Conservation (phyloP, 2,329 filamentous ascomycete species). For the Fusarium nodosum region DNA sequence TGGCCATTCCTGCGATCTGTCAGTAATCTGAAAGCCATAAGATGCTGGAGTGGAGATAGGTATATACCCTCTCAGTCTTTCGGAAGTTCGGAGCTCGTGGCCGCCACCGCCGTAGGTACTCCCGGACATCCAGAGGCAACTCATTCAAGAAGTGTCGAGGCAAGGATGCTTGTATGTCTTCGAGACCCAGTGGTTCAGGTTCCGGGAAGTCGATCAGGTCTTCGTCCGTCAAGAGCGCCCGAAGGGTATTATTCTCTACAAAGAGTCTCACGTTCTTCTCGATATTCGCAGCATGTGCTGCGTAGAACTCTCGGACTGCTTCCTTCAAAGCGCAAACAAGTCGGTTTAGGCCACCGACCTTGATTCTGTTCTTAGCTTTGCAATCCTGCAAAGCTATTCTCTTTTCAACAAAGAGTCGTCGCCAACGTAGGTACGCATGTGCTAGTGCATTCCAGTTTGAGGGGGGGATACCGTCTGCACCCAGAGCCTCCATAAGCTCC, state of each 20-base stretch:
- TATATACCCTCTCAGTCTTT: conserved; percentile 26
- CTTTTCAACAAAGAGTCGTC: background rate
- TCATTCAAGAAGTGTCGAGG: rapidly evolving
- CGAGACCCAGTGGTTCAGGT: background rate
- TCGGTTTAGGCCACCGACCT: background rate
- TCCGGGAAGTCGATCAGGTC: background rate
- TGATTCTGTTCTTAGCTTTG: rapidly evolving
- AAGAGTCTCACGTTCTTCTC: background rate
- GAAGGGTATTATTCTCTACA: background rate
- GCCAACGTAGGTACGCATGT: rapidly evolving
- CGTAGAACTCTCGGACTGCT: conserved; percentile 14
- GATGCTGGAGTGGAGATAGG: rapidly evolving
- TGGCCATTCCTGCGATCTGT: conserved; percentile 31
- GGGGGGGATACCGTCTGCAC: background rate
- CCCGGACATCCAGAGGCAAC: background rate
- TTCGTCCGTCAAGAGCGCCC: background rate
- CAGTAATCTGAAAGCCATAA: background rate
- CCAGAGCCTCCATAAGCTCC: background rate
- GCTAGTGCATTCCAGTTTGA: conserved; percentile 12
- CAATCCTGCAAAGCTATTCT: background rate
- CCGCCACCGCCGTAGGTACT: background rate
- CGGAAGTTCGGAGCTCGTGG: background rate
- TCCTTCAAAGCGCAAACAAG: rapidly evolving
- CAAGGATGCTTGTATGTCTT: conserved; percentile 4
- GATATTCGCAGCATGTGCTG: background rate